Evolutionary conservation across 345 rosid species (phyloP).

Genomic region (Pugionium dolabratum): DNA sequence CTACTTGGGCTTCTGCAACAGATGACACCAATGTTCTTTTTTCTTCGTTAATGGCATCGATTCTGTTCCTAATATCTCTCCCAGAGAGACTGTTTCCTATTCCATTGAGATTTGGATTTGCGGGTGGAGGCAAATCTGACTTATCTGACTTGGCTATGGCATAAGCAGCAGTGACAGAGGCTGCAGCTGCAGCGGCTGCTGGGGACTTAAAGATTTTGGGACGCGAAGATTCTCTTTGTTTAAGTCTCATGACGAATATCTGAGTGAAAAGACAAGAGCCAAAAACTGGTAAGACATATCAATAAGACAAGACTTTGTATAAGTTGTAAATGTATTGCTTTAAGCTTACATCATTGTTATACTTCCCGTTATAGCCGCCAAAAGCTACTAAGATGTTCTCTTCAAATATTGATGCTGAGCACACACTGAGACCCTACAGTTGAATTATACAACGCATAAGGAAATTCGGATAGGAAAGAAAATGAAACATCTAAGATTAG

Average conservation of each 20-base stretch:
- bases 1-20: constrained; percentile 57
- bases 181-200: constrained; percentile 98
- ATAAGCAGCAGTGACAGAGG: constrained; percentile 96
- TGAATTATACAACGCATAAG: constrained; percentile 17
- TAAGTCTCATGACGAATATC: constrained; percentile 84
- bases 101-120: constrained; percentile 46
- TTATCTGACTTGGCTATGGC: constrained; percentile 86
- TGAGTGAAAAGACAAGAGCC: constrained; percentile 29
- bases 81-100: constrained; percentile 39
- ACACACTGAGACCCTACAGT: constrained; percentile 87
- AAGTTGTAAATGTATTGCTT: background rate
- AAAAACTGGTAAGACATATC: background rate
- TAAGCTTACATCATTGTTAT: constrained; percentile 74
- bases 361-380: constrained; percentile 97
- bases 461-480: constrained; percentile 4
- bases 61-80: constrained; percentile 47
- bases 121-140: constrained; percentile 51
- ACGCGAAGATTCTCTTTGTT: constrained; percentile 57
- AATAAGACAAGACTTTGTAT: background rate
- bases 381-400: constrained; percentile 83
- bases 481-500: background rate
- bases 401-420: constrained; percentile 63
- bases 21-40: constrained; percentile 59
- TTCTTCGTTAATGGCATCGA: constrained; percentile 67
- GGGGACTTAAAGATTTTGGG: constrained; percentile 91